Evolutionary conservation across 371 early-diverging fungal genomes (phyloP), one percentile per base, ranked within the genome.

Genomic region (Scutellospora calospora): DNA sequence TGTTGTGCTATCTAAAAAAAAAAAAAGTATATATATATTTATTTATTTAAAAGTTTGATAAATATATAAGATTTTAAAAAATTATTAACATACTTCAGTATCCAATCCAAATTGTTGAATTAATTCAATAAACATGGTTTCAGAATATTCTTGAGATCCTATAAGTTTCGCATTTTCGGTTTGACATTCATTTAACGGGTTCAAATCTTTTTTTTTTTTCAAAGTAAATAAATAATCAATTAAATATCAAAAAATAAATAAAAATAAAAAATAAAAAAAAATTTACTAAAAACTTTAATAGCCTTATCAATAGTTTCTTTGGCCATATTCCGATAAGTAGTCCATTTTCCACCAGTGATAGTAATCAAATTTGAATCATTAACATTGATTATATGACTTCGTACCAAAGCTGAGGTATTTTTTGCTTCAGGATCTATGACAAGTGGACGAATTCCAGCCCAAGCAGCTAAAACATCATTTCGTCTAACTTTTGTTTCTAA

Each of bases 281-380:
- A 14, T 27, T 76, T 52, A 78, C 78, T 85, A 83, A 93, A 97
- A 20, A 85, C 88, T 77, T 92, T 85, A 51, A 99, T 92, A 18
- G 99, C 99, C 78, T 88, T 84, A 84, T 98, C 97, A 49, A 99
- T 92, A 0, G 99, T 96, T 83, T 99, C 98, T 83, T 97, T 91
- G 31, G 99, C 99, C 99, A 99, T 99, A 78, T 94, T 93, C 81
- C 99, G 94, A 88, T 97, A 99, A 1, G 99, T 99, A 1, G 99
- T 99, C 99, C 99, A 99, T 86, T 99, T 99, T 75, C 99, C 99
- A 81, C 99, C 99, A 22, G 99, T 96, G 84, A 99, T 95, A 8
- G 99, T 98, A 80, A 99, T 85, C 72, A 99, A 85, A 9, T 96
- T 96, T 74, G 92, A 90, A 38, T 91, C 87, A 63, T 94, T 94